Base-by-base conservation (phyloP, 768 basidiomycete genomes). In the Lactarius trivialis region DNA sequence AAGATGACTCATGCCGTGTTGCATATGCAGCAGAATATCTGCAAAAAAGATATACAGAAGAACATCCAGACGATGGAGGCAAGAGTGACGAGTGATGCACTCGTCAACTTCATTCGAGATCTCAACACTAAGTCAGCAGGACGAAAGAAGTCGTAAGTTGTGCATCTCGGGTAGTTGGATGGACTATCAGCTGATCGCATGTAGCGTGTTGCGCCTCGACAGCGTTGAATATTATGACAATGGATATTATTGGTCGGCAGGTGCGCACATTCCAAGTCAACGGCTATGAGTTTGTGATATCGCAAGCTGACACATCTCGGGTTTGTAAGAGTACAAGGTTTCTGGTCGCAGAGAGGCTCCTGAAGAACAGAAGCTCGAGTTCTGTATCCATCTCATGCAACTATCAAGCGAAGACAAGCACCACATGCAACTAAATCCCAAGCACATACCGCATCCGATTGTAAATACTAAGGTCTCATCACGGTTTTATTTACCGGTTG, bases 401-500 rank as follows among this genome's bases (percentile, higher is more conserved):
- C 24, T 61, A 0, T 55, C 60, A 1, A 30, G 56, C 12, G 60
- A 60, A 6, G 53, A 65, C 28, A 36, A 33, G 45, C 60, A 61
- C 5, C 30, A 36, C 2, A 39, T 62, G 37, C 60, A 51, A 24
- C 24, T 49, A 0, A 48, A 65, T 39, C 36, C 28, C 28, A 55
- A 32, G 9, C 49, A 58, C 15, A 19, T 65, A n/a, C 60, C 65
- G 4, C 45, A 1, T 32, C 65, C 60, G 1, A 43, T 9, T 15
- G 49, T 61, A 34, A 58, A 41, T 34, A 6, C 48, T 7, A 6
- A 28, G 28, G 60, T 55, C 0, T 62, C 52, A 17, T 45, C 53
- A 3, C 17, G 11, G 9, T 65, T 65, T n/a, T 15, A 48, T 11
- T 1, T 65, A 26, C 60, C 52, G 11, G 15, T 56, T 36, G 37